Evolutionary conservation across 208 protist species (phyloP).

Genomic region (Entamoeba invadens): DNA sequence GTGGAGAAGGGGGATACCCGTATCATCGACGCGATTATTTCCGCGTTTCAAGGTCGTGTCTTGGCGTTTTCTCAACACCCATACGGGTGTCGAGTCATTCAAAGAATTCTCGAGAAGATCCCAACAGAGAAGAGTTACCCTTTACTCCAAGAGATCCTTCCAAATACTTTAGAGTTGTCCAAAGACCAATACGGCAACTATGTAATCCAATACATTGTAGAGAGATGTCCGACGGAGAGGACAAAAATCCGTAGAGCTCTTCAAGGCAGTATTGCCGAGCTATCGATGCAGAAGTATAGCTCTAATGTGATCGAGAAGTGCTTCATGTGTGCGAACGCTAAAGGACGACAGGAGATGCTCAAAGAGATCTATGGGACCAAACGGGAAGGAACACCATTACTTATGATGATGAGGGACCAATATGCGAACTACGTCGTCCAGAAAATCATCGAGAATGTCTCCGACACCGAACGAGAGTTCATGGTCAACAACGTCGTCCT

Average conservation of each 20-base stretch:
- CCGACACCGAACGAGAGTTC: background rate
- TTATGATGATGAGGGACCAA: background rate
- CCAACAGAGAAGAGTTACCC: slow-evolving; percentile 49
- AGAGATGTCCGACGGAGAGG: background rate
- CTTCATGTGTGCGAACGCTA: background rate
- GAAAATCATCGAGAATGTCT: background rate
- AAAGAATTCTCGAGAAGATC: slow-evolving; percentile 87
- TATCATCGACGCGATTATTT: slow-evolving; percentile 77
- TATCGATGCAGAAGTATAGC: background rate
- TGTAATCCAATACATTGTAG: slow-evolving; percentile 14
- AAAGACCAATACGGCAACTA: slow-evolving; percentile 27
- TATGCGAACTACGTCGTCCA: slow-evolving; percentile 9
- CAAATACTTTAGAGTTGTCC: background rate
- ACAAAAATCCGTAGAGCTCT: background rate
- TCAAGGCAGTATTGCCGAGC: background rate
- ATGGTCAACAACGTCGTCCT: background rate
- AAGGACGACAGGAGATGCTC: background rate
- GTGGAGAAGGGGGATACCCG: slow-evolving; percentile 74
- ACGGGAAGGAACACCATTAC: background rate
- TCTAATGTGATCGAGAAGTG: slow-evolving; percentile 5
- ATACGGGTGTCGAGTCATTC: slow-evolving; percentile 94
- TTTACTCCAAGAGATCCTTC: background rate
- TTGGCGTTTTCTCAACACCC: slow-evolving; percentile 71
- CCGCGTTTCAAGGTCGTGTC: slow-evolving; percentile 61
- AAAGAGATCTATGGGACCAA: background rate